Percentiles rank a stretch among this genome's conserved stretches.
Evolutionary conservation across 1,284 basidiomycete genomes (phyloP).

Genomic region (Anthracocystis panici-leucophaei): DNA sequence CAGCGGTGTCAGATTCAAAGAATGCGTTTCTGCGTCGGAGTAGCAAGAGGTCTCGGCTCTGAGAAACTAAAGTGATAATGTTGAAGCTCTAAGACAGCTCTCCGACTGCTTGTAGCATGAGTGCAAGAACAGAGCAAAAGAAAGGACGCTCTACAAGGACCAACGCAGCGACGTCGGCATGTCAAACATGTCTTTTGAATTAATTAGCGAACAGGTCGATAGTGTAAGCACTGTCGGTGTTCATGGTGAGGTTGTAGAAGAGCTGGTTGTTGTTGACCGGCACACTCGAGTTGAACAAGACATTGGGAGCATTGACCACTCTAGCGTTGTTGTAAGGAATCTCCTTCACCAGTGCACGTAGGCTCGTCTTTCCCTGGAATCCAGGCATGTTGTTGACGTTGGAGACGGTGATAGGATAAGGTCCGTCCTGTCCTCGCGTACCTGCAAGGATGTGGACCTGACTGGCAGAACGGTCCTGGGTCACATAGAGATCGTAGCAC

Average conservation of each 20-base stretch:
- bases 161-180: too few species aligned
- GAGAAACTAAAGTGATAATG: too few species aligned
- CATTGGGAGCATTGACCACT: not conserved
- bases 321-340: constrained; percentile 6
- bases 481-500: constrained; percentile 11
- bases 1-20: too few species aligned
- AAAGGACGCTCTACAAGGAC: too few species aligned
- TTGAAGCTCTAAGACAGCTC: too few species aligned
- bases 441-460: constrained; percentile 7
- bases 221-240: constrained; percentile 8
- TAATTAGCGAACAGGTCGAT: constrained; percentile 3
- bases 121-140: too few species aligned
- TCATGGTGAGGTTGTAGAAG: constrained; percentile 8
- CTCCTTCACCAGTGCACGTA: constrained; percentile 5
- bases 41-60: too few species aligned
- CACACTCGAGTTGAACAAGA: not conserved
- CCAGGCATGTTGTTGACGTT: not conserved
- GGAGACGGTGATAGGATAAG: constrained; percentile 6
- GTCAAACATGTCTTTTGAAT: not conserved
- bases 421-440: not conserved
- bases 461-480: not conserved
- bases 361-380: not conserved
- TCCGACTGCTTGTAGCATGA: too few species aligned
- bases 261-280: constrained; percentile 3
- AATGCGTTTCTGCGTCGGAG: too few species aligned